A percentile compares a stretch with the other conserved stretches of the same genome.
These are phyloP conservation scores for Quercus parvula DNA, from an alignment of 306 rosid genomes.

Conservation along the genomic window DNA sequence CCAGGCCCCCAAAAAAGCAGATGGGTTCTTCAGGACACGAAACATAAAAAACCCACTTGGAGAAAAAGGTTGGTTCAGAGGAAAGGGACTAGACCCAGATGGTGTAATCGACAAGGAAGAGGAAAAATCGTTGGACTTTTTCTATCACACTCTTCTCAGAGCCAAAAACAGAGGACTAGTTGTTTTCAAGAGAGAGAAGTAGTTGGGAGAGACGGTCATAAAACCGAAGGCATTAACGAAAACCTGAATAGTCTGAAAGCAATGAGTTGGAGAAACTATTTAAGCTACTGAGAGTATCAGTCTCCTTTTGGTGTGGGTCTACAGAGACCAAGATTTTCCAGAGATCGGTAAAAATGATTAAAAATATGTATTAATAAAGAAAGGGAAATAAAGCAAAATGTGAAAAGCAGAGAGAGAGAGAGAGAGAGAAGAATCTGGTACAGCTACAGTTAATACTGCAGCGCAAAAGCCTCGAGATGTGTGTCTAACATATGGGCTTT, in stretches of 20 bases:
- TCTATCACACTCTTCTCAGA: slow-evolving; percentile 2
- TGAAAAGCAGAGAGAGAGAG: not conserved
- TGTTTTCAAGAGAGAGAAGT: slow-evolving; percentile 27
- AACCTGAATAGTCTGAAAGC: slow-evolving; percentile 27
- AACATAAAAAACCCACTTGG: not conserved
- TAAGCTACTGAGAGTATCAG: not conserved
- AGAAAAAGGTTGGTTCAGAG: slow-evolving; percentile 23
- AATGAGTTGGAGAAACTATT: not conserved
- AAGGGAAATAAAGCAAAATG: not conserved
- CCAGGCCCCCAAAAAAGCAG: slow-evolving; percentile 4
- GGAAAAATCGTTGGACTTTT: slow-evolving; percentile 13
- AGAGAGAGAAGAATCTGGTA: not conserved
- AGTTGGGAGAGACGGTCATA: slow-evolving; percentile 27
- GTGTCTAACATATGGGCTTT: slow-evolving; percentile 17
- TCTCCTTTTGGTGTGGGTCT: slow-evolving; percentile 4
- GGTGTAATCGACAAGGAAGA: slow-evolving; percentile 3
- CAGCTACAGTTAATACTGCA: not conserved
- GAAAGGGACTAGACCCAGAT: slow-evolving; percentile 24
- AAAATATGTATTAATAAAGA: not conserved
- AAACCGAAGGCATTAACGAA: slow-evolving; percentile 32
- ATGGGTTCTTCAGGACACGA: slow-evolving; percentile 11
- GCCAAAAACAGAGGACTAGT: slow-evolving; percentile 16
- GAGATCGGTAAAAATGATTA: not conserved
- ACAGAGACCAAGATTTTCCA: slow-evolving; percentile 16
- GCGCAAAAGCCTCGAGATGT: slow-evolving; percentile 26